Percentiles rank a stretch among this genome's conserved stretches.
Conservation (phyloP, 192 early-diverging fungal species). For the Tieghemiomyces parasiticus region DNA sequence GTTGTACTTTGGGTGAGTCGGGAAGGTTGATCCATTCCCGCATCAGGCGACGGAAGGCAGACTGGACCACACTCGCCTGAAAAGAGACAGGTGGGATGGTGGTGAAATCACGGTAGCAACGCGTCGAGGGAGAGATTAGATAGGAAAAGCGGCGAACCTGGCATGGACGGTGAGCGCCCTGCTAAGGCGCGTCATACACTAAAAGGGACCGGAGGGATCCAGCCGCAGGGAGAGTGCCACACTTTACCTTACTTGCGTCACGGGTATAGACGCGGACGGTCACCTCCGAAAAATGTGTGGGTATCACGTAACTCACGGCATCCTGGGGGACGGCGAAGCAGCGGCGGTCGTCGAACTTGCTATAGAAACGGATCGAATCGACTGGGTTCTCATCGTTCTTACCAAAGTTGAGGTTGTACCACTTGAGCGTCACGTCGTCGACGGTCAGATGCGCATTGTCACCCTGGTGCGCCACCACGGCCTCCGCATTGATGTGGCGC, state of each 20-base stretch:
- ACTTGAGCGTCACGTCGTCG: constrained; percentile 62
- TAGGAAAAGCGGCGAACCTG: neutral
- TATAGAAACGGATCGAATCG: constrained; percentile 66
- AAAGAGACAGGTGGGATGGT: constrained; percentile 13
- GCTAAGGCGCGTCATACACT: neutral
- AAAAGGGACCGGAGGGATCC: neutral
- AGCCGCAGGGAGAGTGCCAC: neutral
- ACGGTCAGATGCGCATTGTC: constrained; percentile 40
- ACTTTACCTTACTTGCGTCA: constrained; percentile 30
- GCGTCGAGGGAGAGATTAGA: neutral
- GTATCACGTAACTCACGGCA: constrained; percentile 55
- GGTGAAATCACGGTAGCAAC: constrained; percentile 14
- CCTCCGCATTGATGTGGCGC: constrained; percentile 31
- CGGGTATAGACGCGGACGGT: constrained; percentile 49
- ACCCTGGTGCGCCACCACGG: constrained; percentile 43
- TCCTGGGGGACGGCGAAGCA: constrained; percentile 52
- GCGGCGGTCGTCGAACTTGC: constrained; percentile 38
- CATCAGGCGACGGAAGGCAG: constrained; percentile 24
- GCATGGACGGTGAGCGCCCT: neutral
- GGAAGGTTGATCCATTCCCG: constrained; percentile 12
- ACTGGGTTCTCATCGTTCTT: constrained; percentile 78
- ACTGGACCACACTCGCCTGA: constrained; percentile 16
- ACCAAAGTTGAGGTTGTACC: constrained; percentile 63
- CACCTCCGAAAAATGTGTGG: constrained; percentile 50
- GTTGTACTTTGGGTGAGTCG: neutral